These are phyloP conservation scores for Phytopythium chamaehyphon DNA, from an alignment of 352 stramenopile species.

Conservation along the genomic window DNA sequence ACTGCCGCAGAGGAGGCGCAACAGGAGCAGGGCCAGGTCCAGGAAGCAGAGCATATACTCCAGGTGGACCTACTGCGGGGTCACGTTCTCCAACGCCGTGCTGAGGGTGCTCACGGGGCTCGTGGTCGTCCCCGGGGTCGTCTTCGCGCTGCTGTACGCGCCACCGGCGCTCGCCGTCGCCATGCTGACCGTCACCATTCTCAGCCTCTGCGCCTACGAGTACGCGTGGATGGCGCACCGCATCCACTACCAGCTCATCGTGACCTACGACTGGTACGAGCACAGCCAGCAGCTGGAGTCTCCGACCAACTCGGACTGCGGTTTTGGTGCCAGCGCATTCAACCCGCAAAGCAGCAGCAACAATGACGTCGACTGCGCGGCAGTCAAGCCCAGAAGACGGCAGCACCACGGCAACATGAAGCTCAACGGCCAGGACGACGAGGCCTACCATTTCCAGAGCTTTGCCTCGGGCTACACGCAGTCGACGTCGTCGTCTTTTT, in stretches of 20 bases:
- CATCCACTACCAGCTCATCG: slow-evolving; percentile 38
- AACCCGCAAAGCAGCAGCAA: background rate
- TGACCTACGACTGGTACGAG: slow-evolving; percentile 20
- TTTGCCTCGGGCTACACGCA: slow-evolving; percentile 27
- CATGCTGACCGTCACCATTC: slow-evolving; percentile 15
- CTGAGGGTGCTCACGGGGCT: slow-evolving; percentile 25
- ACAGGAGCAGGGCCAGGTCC: slow-evolving; percentile 15
- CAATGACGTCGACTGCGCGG: background rate
- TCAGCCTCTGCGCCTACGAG: slow-evolving; percentile 47
- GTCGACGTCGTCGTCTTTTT: slow-evolving; percentile 21
- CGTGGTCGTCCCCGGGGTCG: slow-evolving; percentile 20
- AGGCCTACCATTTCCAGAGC: slow-evolving; percentile 27
- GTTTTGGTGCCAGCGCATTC: background rate
- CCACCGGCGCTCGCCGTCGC: slow-evolving; percentile 27
- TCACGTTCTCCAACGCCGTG: slow-evolving; percentile 31
- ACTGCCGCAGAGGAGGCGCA: slow-evolving; percentile 4
- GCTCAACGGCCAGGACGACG: slow-evolving; percentile 15
- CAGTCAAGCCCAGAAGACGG: background rate
- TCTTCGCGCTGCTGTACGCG: slow-evolving; percentile 30
- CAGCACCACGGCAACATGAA: slow-evolving; percentile 8
- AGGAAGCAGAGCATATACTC: slow-evolving; percentile 36
- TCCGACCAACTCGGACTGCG: background rate
- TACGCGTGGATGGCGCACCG: slow-evolving; percentile 51
- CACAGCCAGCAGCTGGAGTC: background rate
- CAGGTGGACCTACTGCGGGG: slow-evolving; percentile 34